Percentiles rank a stretch among this genome's conserved stretches.
Evolutionary conservation across 2,329 filamentous ascomycete species (phyloP).

Genomic region (Pseudogymnoascus sp.): DNA sequence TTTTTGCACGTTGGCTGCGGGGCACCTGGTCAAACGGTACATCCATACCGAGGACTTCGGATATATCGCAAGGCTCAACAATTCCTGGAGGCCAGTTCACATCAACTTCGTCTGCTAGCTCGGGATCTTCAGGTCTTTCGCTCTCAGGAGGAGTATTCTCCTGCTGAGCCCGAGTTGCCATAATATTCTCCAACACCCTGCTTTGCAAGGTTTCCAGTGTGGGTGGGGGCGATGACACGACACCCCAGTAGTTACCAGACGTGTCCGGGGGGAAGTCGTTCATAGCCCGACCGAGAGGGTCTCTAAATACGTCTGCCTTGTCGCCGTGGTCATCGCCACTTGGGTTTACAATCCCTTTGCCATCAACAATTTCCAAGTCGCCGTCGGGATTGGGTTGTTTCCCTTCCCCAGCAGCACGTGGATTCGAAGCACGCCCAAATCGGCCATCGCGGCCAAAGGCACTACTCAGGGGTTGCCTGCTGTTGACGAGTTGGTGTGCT

Average conservation of each 20-base stretch:
- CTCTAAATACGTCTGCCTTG: neutral
- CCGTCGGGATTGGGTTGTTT: conserved; percentile 58
- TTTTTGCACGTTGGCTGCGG: neutral
- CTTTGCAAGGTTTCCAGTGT: neutral
- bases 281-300: neutral
- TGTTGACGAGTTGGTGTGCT: conserved; percentile 66
- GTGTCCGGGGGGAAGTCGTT: neutral
- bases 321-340: conserved; percentile 45
- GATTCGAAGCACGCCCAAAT: conserved; percentile 55
- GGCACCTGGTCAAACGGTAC: neutral
- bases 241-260: neutral
- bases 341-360: conserved; percentile 50
- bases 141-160: neutral
- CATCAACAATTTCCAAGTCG: conserved; percentile 55
- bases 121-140: neutral
- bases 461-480: conserved; percentile 67
- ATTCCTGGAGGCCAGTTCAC: neutral
- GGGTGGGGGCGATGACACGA: neutral
- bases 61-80: conserved; percentile 3
- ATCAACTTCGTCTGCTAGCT: neutral
- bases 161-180: neutral
- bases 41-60: conserved; percentile 1
- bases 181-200: neutral
- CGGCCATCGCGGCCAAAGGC: conserved; percentile 65
- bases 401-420: conserved; percentile 49